Evolutionary conservation across 345 rosid species (phyloP).

Genomic region (Aquilaria sinensis): DNA sequence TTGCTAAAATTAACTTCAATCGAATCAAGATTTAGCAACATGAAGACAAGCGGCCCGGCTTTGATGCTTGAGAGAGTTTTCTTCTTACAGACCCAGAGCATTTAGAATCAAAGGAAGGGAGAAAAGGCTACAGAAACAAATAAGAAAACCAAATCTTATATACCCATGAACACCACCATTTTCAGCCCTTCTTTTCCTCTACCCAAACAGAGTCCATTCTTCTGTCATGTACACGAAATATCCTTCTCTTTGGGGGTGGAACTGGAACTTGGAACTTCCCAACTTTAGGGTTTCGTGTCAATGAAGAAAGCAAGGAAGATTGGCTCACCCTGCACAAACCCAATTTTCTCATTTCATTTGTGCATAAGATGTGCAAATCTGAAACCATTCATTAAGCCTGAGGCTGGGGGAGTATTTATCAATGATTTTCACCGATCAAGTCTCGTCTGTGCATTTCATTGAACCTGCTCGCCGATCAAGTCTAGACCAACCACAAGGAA

Average conservation of each 20-base stretch:
- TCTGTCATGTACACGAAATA: conserved; percentile 8
- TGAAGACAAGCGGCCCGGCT: no score
- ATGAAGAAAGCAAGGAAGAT: conserved; percentile 5
- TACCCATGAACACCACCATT: conserved; percentile 20
- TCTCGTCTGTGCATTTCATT: conserved; percentile 27
- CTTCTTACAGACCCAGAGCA: conserved; percentile 40
- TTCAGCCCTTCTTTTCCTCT: conserved; percentile 9
- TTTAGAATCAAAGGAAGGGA: conserved; percentile 21
- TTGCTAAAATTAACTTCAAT: no score
- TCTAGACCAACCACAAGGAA: conserved; percentile 85
- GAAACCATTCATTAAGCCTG: conserved; percentile 4
- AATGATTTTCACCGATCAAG: conserved; percentile 5
- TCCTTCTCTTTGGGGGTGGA: conserved; percentile 9
- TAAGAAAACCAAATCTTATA: conserved; percentile 20
- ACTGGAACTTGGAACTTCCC: neutral
- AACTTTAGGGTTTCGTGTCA: neutral
- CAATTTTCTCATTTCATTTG: neutral
- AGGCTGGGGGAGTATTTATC: neutral
- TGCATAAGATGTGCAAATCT: no score
- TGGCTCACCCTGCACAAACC: no score
- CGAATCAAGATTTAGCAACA: no score
- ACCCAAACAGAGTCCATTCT: conserved; percentile 12
- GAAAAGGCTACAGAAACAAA: conserved; percentile 19
- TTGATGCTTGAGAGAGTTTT: conserved; percentile 15
- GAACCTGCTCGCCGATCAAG: conserved; percentile 81